Evolutionary conservation across 257 asterid genomes (phyloP).

Genomic region (Forsythia viridissima): DNA sequence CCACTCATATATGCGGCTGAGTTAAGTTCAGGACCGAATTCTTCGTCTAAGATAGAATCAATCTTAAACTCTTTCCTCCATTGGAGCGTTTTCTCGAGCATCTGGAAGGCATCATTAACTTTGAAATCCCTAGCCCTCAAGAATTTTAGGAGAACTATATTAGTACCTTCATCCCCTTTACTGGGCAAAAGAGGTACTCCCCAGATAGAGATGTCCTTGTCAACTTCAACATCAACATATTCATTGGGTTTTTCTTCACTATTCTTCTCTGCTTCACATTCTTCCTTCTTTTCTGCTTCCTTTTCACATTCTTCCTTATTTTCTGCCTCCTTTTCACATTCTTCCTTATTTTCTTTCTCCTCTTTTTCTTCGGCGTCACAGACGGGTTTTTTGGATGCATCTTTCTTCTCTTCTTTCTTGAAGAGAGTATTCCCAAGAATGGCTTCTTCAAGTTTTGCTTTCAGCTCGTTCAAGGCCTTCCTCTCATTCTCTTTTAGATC

Average conservation of each 20-base stretch:
- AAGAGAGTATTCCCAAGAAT: slow-evolving; percentile 55
- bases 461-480: slow-evolving; percentile 63
- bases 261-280: slow-evolving; percentile 2
- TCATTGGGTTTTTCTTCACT: neutral
- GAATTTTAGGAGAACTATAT: slow-evolving; percentile 69
- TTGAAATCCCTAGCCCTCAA: slow-evolving; percentile 78
- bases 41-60: slow-evolving; percentile 58
- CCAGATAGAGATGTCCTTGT: slow-evolving; percentile 60
- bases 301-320: slow-evolving; percentile 17
- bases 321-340: slow-evolving; percentile 23
- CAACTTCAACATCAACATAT: slow-evolving; percentile 27
- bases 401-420: slow-evolving; percentile 35
- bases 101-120: slow-evolving; percentile 57
- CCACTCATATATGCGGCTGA: slow-evolving; percentile 72
- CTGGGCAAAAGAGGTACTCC: slow-evolving; percentile 69
- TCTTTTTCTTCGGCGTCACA: slow-evolving; percentile 23
- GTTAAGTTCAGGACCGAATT: slow-evolving; percentile 50
- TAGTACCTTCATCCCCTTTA: slow-evolving; percentile 53
- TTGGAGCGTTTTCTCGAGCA: slow-evolving; percentile 69
- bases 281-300: slow-evolving; percentile 15
- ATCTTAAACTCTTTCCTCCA: slow-evolving; percentile 70
- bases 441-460: slow-evolving; percentile 66
- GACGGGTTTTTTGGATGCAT: neutral
- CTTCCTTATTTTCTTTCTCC: slow-evolving; percentile 19
- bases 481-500: slow-evolving; percentile 69